Conservation (phyloP, 2,329 filamentous ascomycete genomes). For the Botrytis squamosa region DNA sequence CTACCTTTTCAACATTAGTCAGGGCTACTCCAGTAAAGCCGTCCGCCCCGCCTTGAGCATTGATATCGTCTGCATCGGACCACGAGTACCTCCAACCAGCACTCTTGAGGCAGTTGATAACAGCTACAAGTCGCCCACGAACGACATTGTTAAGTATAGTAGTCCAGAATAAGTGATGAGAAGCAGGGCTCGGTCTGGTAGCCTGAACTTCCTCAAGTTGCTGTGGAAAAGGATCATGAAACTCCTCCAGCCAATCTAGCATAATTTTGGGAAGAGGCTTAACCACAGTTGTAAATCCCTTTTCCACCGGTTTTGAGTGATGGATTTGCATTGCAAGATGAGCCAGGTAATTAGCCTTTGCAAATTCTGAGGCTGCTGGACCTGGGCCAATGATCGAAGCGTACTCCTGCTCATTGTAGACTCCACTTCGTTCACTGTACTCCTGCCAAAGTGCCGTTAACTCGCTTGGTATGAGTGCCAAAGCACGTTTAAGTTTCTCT, state of each 20-base stretch:
- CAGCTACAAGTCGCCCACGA: conserved; percentile 69
- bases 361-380: conserved; percentile 59
- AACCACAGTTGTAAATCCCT: conserved; percentile 26
- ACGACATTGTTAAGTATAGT: conserved; percentile 71
- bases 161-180: conserved; percentile 81
- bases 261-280: conserved; percentile 72
- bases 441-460: conserved; percentile 57
- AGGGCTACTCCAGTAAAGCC: conserved; percentile 71
- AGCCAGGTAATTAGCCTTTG: conserved; percentile 77
- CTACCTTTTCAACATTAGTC: conserved; percentile 72
- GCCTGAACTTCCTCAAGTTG: conserved; percentile 65
- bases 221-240: conserved; percentile 70
- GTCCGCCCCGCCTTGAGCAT: conserved; percentile 53
- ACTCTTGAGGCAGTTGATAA: conserved; percentile 65
- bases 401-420: conserved; percentile 52
- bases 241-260: conserved; percentile 76
- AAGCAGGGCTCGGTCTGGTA: conserved; percentile 69
- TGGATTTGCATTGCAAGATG: conserved; percentile 76
- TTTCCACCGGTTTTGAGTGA: conserved; percentile 55
- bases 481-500: conserved; percentile 54
- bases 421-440: conserved; percentile 47
- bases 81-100: conserved; percentile 78
- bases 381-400: conserved; percentile 64
- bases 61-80: conserved; percentile 60
- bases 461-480: conserved; percentile 53